Evolutionary conservation across 495 filamentous ascomycete species (phyloP).

Genomic region (Daldinia decipiens): DNA sequence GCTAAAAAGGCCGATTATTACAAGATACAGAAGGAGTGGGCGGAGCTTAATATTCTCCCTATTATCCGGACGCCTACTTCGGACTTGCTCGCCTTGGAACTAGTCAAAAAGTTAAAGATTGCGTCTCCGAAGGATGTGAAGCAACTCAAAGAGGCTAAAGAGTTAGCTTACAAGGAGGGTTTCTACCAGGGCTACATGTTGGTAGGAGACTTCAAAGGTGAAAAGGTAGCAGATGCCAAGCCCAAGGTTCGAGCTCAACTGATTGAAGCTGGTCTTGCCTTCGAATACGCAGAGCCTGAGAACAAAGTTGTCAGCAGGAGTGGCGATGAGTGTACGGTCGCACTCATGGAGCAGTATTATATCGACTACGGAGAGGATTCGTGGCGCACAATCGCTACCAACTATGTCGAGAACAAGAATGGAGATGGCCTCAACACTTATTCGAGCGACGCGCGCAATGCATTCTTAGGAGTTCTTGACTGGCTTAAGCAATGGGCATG

Average conservation of each 20-base stretch:
- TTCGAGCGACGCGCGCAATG: conserved; percentile 79
- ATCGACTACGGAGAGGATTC: conserved; percentile 76
- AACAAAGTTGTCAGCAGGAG: conserved; percentile 85
- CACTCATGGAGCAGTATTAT: conserved; percentile 96
- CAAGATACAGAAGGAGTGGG: conserved; percentile 97
- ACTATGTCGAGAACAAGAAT: conserved; percentile 72
- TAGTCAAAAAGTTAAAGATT: conserved; percentile 96
- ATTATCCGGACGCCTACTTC: conserved; percentile 91
- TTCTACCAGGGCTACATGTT: conserved; percentile 96
- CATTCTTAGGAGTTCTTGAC: conserved; percentile 81
- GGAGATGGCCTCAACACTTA: conserved; percentile 79
- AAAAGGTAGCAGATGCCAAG: conserved; percentile 86
- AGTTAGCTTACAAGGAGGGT: conserved; percentile 95
- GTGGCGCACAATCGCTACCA: conserved; percentile 69
- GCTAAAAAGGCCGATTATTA: conserved; percentile 98
- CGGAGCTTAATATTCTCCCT: conserved; percentile 82
- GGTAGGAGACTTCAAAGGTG: conserved; percentile 87
- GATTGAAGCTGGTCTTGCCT: conserved; percentile 81
- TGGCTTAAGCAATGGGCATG: conserved; percentile 98
- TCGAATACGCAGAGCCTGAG: conserved; percentile 93
- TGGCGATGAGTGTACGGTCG: conserved; percentile 90
- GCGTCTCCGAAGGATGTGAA: conserved; percentile 93
- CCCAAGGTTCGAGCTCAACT: conserved; percentile 83
- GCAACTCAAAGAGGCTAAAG: conserved; percentile 91
- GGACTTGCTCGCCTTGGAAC: conserved; percentile 79